Evolutionary conservation across 345 rosid genomes (phyloP), one percentile per base, ranked within the genome.

Genomic region (Orychophragmus violaceus): DNA sequence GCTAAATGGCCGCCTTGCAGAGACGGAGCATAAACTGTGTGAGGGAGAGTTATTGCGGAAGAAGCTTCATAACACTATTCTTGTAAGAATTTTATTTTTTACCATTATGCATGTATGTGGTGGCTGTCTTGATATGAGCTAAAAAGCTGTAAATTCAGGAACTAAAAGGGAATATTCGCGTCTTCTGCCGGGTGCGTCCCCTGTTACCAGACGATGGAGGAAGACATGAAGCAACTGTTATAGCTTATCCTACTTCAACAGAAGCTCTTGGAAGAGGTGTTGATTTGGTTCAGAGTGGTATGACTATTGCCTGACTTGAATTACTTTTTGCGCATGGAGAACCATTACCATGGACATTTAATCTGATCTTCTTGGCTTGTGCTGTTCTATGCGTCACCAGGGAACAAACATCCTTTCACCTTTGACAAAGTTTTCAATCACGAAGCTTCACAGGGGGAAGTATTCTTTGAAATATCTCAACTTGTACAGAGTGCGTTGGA

Each of bases 81-180:
- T 29, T 29, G 32, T 29, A 29, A 29, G 32, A 27, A 27, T 29
- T 18, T 29, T 18, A 36, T 8, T 41, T 37, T 1, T 18, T 9
- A 9, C 1, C 2, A n/a, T 35, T 18, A 2, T 53, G n/a, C n/a
- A 25, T 25, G 5, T 16, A 5, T 4, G 1, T 10, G 9, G 13
- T 18, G 39, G 9, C 6, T 25, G 39, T 35, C 23, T 54, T 27
- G 37, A 8, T 45, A 12, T 71, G 32, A 5, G 24, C 60, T 21
- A 22, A 54, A 28, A 23, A 67, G 11, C 22, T 24, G 65, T 28
- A 41, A 32, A 23, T 45, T 21, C 70, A 90, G 95, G 97, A 90
- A 80, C 66, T 90, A n/a, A 90, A 90, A 83, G 97, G 95, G 9
- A 90, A 90, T 50, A 88, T 90, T 36, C 83, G 97, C 10, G 97